Evolutionary conservation across 192 early-diverging fungal genomes (phyloP), one percentile per base, ranked within the genome.

Genomic region (Backusella sp.): DNA sequence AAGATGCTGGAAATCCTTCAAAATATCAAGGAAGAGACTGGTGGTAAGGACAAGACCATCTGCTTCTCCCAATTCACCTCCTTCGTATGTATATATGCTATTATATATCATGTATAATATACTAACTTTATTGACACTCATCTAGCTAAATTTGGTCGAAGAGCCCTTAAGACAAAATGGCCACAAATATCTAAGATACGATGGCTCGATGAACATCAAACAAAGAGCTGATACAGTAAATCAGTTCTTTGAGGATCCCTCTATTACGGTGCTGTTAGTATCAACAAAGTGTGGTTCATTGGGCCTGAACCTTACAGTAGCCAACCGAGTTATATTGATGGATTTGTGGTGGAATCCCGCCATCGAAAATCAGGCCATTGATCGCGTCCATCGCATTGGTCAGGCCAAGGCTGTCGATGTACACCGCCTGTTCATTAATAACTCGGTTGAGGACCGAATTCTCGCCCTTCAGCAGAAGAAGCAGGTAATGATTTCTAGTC

Each of bases 301-400:
- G 66, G 95, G 92, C 11, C 80, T 94, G 23, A 96, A 96, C 72
- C 78, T 81, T 42, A 81, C 76, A 1, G 66, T 74, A 6, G 80
- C 76, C 4, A 81, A 81, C 53, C 73, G 73, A 23, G 72, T 70
- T 6, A 52, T 75, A 32, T 36, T 82, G 14, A 56, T 82, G 26
- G 81, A 82, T 32, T 44, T 76, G 9, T 82, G 81, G 81, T 82
- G 81, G 81, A 82, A 82, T 52, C 81, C 81, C 14, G 81, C 81
- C 1, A 39, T 81, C 0, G 82, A 84, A 42, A 81, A 86, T 65
- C 89, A 89, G 76, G 89, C 89, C 1, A 91, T 92, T 74, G 93
- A 94, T 72, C 86, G 93, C 37, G 92, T 90, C 3, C 92, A 93
- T 77, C 91, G 90, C 21, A 90, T 93, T 74, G 93, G 93, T 1